Evolutionary conservation across 2,329 filamentous ascomycete genomes (phyloP).

Genomic region (Lachnellula cervina): DNA sequence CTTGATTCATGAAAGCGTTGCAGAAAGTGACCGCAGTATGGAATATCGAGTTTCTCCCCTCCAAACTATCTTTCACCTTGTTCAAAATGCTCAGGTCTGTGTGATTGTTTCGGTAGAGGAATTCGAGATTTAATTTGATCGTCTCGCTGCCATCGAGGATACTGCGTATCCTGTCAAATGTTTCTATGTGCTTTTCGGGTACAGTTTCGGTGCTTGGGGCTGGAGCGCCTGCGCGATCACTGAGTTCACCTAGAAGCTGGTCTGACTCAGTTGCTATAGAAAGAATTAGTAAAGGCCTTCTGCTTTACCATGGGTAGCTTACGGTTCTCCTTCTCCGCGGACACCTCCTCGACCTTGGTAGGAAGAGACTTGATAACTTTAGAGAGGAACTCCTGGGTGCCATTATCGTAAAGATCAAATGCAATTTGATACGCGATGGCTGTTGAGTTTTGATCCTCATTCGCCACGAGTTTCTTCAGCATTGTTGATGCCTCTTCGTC

Average conservation of each 20-base stretch:
- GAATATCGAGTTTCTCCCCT: constrained; percentile 96
- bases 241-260: constrained; percentile 50
- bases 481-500: constrained; percentile 86
- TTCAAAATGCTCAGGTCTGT: constrained; percentile 89
- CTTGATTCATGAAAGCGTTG: constrained; percentile 99
- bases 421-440: constrained; percentile 95
- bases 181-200: constrained; percentile 49
- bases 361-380: constrained; percentile 83
- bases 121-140: constrained; percentile 92
- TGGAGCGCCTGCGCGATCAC: constrained; percentile 34
- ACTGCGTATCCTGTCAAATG: constrained; percentile 58
- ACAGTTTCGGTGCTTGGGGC: constrained; percentile 26
- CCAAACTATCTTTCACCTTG: constrained; percentile 92
- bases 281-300: not conserved
- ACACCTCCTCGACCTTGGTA: constrained; percentile 40
- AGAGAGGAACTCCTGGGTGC: constrained; percentile 90
- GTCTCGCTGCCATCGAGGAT: constrained; percentile 86
- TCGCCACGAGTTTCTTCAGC: constrained; percentile 73
- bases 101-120: constrained; percentile 91
- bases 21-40: constrained; percentile 96
- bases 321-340: constrained; percentile 41
- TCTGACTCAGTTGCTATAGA: constrained; percentile 40
- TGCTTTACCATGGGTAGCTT: not conserved
- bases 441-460: constrained; percentile 71
- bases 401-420: constrained; percentile 97